These are phyloP conservation scores for Solanum chilense DNA, from an alignment of 257 asterid genomes.

Conservation along the genomic window DNA sequence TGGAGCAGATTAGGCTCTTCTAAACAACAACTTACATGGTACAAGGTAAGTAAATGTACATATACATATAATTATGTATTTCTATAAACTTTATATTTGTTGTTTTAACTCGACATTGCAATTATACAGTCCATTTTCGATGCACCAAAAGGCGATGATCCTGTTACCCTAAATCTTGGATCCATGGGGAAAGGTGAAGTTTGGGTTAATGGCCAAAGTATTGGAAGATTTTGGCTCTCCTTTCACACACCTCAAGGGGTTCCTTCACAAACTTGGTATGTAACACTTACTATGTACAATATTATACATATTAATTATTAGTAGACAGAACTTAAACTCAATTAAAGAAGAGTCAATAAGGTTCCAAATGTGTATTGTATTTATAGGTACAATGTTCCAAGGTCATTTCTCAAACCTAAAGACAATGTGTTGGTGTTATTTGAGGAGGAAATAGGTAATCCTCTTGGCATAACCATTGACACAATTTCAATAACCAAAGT, in stretches of 20 bases:
- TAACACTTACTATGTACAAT: neutral
- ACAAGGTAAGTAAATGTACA: slow-evolving; percentile 56
- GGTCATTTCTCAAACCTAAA: slow-evolving; percentile 59
- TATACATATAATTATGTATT: neutral
- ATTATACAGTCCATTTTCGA: slow-evolving; percentile 41
- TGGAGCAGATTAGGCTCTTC: slow-evolving; percentile 35
- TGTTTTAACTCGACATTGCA: neutral
- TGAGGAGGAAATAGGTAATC: slow-evolving; percentile 77
- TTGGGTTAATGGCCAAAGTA: slow-evolving; percentile 74
- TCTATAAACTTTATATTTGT: neutral
- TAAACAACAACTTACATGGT: slow-evolving; percentile 65
- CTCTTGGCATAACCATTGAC: slow-evolving; percentile 46
- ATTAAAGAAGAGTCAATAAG: neutral
- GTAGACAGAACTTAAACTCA: neutral
- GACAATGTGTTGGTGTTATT: slow-evolving; percentile 51
- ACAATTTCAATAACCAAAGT: slow-evolving; percentile 36
- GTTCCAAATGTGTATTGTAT: neutral
- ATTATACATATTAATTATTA: neutral
- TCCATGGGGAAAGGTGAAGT: slow-evolving; percentile 92
- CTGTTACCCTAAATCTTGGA: slow-evolving; percentile 64
- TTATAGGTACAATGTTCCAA: slow-evolving; percentile 77
- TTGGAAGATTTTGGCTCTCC: slow-evolving; percentile 87
- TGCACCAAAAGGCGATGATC: slow-evolving; percentile 54
- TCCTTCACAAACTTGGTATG: slow-evolving; percentile 73
- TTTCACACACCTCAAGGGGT: slow-evolving; percentile 37